Evolutionary conservation across 2,329 filamentous ascomycete species (phyloP).

Genomic region (Sporothrix schenckii): DNA sequence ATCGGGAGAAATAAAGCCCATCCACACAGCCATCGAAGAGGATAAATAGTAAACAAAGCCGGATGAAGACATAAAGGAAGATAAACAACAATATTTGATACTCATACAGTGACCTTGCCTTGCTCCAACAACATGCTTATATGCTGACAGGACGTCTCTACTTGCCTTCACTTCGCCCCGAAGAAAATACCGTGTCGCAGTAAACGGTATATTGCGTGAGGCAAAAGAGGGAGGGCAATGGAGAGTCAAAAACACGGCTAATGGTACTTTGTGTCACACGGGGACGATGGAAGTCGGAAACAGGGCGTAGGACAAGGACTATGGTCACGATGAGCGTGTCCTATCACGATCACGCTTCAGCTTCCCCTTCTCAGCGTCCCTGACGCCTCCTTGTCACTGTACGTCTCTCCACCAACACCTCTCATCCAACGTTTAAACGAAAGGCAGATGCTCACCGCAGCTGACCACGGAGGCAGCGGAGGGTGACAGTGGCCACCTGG

Average conservation of each 20-base stretch:
- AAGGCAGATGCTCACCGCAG: constrained; percentile 8
- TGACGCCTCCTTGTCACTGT: constrained; percentile 15
- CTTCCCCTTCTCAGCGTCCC: not conserved
- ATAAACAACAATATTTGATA: not conserved
- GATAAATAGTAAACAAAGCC: not conserved
- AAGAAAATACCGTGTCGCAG: not conserved
- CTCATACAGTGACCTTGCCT: too few relatives aligned
- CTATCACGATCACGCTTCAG: not conserved
- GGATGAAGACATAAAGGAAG: not conserved
- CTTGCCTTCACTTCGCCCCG: not conserved
- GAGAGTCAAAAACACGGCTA: not conserved
- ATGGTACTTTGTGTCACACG: not conserved
- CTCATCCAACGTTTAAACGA: constrained; percentile 26
- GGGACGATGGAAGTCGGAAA: not conserved
- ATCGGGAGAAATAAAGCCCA: constrained; percentile 12
- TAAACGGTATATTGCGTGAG: not conserved
- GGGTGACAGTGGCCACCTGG: not conserved
- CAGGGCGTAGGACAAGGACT: not conserved
- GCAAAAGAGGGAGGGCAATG: not conserved
- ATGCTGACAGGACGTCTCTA: not conserved
- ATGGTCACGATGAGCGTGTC: not conserved
- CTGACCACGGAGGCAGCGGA: not conserved
- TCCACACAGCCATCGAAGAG: constrained; percentile 1
- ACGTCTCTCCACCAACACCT: not conserved
- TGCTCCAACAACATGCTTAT: not conserved